Percentiles rank a stretch among this genome's conserved stretches.
Conservation (phyloP, 2,329 filamentous ascomycete genomes). For the Diplodia sapinea region DNA sequence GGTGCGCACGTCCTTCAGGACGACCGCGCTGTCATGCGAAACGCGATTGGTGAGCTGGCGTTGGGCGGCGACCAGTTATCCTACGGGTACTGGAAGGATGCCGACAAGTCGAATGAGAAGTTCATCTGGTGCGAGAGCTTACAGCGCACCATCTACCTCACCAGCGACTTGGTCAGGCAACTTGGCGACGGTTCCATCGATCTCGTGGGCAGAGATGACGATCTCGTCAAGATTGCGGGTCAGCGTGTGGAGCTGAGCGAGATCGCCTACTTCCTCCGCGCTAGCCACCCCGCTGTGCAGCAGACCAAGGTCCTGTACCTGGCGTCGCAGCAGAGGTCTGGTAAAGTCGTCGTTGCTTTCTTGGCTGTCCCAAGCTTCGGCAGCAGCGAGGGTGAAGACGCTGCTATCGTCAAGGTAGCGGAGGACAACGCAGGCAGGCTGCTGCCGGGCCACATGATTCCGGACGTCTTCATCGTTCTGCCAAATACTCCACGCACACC, state of each 20-base stretch:
- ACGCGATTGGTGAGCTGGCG: slow-evolving; percentile 44
- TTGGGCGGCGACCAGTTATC: slow-evolving; percentile 47
- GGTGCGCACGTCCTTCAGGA: slow-evolving; percentile 33
- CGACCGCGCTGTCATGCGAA: slow-evolving; percentile 36
- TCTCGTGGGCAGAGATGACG: slow-evolving; percentile 33
- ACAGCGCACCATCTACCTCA: slow-evolving; percentile 30
- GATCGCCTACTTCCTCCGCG: slow-evolving; percentile 31
- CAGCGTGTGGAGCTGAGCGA: slow-evolving; percentile 33
- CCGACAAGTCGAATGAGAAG: slow-evolving; percentile 40
- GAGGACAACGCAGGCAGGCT: slow-evolving; percentile 7
- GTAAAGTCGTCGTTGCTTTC: slow-evolving; percentile 43
- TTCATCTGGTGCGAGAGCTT: slow-evolving; percentile 40
- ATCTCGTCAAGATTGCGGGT: slow-evolving; percentile 34
- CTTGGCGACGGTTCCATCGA: slow-evolving; percentile 33
- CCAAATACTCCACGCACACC: slow-evolving; percentile 31
- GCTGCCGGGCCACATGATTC: slow-evolving; percentile 33
- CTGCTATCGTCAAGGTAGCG: slow-evolving; percentile 23
- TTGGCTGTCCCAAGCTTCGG: slow-evolving; percentile 38
- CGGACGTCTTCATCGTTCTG: slow-evolving; percentile 29
- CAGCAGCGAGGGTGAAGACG: slow-evolving; percentile 2
- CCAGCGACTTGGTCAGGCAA: slow-evolving; percentile 34
- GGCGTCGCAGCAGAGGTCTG: slow-evolving; percentile 24
- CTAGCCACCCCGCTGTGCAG: slow-evolving; percentile 17
- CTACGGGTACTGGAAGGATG: slow-evolving; percentile 42
- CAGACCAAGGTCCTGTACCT: slow-evolving; percentile 27